Conservation (phyloP, 1,284 basidiomycete species). For the Macrocystidia cucumis region DNA sequence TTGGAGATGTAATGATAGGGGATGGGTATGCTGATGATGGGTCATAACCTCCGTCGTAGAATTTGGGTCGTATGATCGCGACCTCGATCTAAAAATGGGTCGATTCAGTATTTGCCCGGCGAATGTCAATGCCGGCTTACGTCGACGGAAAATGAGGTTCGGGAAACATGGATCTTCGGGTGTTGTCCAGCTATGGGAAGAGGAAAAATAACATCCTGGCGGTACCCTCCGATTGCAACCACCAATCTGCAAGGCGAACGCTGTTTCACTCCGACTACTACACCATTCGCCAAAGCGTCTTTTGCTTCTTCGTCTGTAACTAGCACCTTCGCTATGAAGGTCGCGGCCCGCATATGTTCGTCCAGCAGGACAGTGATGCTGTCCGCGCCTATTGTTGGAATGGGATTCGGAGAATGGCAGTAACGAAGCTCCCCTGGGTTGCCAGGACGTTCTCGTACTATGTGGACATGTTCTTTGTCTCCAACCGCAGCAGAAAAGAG, state of each 20-base stretch:
- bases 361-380: neutral
- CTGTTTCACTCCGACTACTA: constrained; percentile 14
- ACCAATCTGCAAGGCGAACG: constrained; percentile 15
- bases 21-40: too few species aligned
- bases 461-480: constrained; percentile 22
- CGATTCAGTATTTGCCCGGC: neutral
- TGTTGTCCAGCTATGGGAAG: constrained; percentile 26
- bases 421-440: constrained; percentile 12
- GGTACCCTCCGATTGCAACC: constrained; percentile 13
- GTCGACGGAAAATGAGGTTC: constrained; percentile 46
- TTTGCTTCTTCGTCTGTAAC: constrained; percentile 8
- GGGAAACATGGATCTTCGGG: constrained; percentile 34
- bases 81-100: constrained; percentile 13
- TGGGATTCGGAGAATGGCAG: neutral
- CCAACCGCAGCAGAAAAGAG: constrained; percentile 23
- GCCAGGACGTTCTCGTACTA: constrained; percentile 21
- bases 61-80: constrained; percentile 2
- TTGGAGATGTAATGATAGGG: too few species aligned
- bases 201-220: constrained; percentile 18
- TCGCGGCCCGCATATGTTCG: neutral
- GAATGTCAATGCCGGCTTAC: constrained; percentile 19
- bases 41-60: too few species aligned
- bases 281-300: constrained; percentile 11
- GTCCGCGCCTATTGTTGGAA: neutral
- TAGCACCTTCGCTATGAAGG: constrained; percentile 9